phyloP scores from a whole-genome alignment of 306 rosid genomes.

The Canavalia gladiata region DNA sequence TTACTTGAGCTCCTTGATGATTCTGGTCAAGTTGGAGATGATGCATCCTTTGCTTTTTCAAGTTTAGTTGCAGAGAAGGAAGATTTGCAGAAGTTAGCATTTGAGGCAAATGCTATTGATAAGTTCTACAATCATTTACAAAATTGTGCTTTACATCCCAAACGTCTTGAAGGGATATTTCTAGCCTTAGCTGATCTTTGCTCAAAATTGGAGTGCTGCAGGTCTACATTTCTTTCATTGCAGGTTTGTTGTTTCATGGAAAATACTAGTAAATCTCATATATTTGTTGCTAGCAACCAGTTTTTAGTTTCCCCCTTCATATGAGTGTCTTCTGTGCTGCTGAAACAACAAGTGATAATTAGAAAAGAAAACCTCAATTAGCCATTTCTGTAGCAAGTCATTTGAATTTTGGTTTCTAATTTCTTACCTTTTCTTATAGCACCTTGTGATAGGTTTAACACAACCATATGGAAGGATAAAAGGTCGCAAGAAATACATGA shows the following conservation, averaged over 20 bases:
- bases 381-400: slow-evolving; percentile 38
- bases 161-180: slow-evolving; percentile 84
- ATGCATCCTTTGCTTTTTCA: slow-evolving; percentile 80
- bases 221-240: slow-evolving; percentile 78
- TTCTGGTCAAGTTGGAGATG: slow-evolving; percentile 92
- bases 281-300: slow-evolving; percentile 26
- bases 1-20: slow-evolving; percentile 96
- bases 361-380: slow-evolving; percentile 2
- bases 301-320: slow-evolving; percentile 8
- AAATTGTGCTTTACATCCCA: slow-evolving; percentile 61
- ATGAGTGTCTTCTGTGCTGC: not conserved
- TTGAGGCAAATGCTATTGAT: slow-evolving; percentile 92
- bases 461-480: slow-evolving; percentile 26
- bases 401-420: slow-evolving; percentile 10
- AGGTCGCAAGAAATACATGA: not conserved
- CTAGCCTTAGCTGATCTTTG: slow-evolving; percentile 85
- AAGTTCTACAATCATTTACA: slow-evolving; percentile 77
- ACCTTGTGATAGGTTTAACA: not conserved
- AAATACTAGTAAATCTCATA: slow-evolving; percentile 14
- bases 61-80: slow-evolving; percentile 77
- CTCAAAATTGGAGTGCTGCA: slow-evolving; percentile 94
- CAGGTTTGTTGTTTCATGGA: slow-evolving; percentile 68
- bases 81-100: slow-evolving; percentile 91
- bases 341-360: slow-evolving; percentile 15
- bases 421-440: slow-evolving; percentile 18